Evolutionary conservation across 163 green algal species (phyloP).

Genomic region (Smithsoniella earleae): DNA sequence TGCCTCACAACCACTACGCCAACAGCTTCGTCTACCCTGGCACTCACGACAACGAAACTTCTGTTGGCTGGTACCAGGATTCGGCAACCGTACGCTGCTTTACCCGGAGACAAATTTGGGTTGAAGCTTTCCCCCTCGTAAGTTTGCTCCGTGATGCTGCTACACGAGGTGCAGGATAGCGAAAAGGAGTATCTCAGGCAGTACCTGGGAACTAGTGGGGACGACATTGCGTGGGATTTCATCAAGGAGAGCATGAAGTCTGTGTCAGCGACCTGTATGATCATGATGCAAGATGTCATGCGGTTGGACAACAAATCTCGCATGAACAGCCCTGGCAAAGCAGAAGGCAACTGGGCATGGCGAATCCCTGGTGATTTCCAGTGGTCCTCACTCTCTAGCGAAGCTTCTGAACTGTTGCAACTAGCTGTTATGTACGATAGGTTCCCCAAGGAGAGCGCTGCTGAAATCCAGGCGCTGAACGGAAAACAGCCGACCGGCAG

Average conservation of each 20-base stretch:
- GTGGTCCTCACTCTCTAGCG: slow-evolving; percentile 52
- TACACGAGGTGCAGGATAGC: slow-evolving; percentile 32
- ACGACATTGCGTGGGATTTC: slow-evolving; percentile 76
- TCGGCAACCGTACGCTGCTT: slow-evolving; percentile 37
- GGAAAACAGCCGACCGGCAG: no score
- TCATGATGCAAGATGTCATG: slow-evolving; percentile 90
- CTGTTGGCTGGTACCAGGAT: slow-evolving; percentile 66
- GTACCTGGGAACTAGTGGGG: slow-evolving; percentile 54
- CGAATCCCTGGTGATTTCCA: slow-evolving; percentile 57
- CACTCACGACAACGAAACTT: slow-evolving; percentile 96
- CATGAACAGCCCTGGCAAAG: slow-evolving; percentile 92
- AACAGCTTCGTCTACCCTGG: slow-evolving; percentile 91
- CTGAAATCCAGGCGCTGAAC: no score
- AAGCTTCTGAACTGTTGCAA: slow-evolving; percentile 47
- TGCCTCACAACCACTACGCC: slow-evolving; percentile 92
- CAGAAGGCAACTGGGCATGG: slow-evolving; percentile 87
- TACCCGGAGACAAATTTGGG: no score
- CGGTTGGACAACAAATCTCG: slow-evolving; percentile 79
- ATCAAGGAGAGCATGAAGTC: slow-evolving; percentile 64
- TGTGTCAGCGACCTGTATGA: slow-evolving; percentile 55
- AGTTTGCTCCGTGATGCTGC: no score
- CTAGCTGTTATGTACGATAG: slow-evolving; percentile 42
- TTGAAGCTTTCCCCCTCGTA: no score
- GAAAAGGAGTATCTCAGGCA: slow-evolving; percentile 54
- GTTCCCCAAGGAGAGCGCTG: slow-evolving; percentile 42